Conservation (phyloP, 495 filamentous ascomycete species). For the Parmelia sp. region DNA sequence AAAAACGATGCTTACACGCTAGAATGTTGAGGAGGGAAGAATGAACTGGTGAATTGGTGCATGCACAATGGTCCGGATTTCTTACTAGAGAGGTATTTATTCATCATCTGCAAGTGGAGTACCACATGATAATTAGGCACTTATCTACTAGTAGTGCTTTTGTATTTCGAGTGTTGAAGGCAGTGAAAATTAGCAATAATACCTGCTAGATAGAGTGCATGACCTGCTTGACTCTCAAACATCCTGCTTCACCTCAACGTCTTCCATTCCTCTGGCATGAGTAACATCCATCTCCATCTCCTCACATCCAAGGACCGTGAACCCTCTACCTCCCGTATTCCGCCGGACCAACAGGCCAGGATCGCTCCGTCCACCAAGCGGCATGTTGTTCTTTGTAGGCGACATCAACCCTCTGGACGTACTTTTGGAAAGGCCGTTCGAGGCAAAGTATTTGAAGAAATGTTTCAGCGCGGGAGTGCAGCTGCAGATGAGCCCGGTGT, state of each 20-base stretch:
- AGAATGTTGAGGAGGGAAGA: too few species aligned
- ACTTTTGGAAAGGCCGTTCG: not conserved
- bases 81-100: too few species aligned
- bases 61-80: too few species aligned
- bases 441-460: constrained; percentile 6
- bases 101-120: too few species aligned
- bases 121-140: too few species aligned
- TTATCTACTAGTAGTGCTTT: too few species aligned
- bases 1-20: too few species aligned
- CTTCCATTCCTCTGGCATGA: not conserved
- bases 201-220: too few species aligned
- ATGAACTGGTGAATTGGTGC: too few species aligned
- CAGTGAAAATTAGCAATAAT: too few species aligned
- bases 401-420: not conserved
- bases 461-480: constrained; percentile 21
- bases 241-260: not conserved
- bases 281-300: not conserved
- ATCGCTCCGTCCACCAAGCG: not conserved
- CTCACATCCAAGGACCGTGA: not conserved
- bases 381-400: not conserved
- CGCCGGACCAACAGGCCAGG: not conserved
- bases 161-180: too few species aligned
- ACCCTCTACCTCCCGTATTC: not conserved
- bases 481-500: constrained; percentile 37
- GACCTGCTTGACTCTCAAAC: not conserved